Conservation (phyloP, 306 rosid species). For the Morella rubra region DNA sequence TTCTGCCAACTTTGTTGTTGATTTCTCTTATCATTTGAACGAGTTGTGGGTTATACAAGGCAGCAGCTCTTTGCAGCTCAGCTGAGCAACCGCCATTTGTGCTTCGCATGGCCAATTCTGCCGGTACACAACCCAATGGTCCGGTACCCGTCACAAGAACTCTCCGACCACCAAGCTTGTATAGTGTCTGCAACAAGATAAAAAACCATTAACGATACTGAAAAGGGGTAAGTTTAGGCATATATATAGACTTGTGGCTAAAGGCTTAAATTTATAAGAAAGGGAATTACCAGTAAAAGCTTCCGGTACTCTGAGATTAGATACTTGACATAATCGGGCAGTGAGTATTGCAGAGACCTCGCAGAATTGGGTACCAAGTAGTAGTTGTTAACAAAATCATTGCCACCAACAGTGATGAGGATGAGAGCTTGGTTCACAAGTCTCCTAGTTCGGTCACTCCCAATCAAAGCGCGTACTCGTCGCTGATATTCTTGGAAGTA, state of each 20-base stretch:
- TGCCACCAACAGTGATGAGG: slow-evolving; percentile 65
- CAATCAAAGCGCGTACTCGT: slow-evolving; percentile 40
- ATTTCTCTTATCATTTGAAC: slow-evolving; percentile 51
- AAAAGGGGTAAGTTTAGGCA: not conserved
- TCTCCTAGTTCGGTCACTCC: slow-evolving; percentile 28
- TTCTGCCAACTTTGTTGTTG: slow-evolving; percentile 48
- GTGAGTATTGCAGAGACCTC: slow-evolving; percentile 57
- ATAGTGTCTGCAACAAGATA: slow-evolving; percentile 39
- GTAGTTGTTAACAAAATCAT: slow-evolving; percentile 78
- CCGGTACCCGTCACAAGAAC: slow-evolving; percentile 76
- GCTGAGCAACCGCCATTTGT: slow-evolving; percentile 58
- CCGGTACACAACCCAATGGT: slow-evolving; percentile 77
- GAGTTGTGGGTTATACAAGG: slow-evolving; percentile 68
- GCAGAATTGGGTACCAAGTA: slow-evolving; percentile 55
- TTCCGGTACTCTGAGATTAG: slow-evolving; percentile 62
- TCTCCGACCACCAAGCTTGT: slow-evolving; percentile 59
- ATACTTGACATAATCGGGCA: slow-evolving; percentile 56
- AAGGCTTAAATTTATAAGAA: not conserved
- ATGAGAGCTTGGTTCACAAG: slow-evolving; percentile 54
- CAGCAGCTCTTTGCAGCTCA: slow-evolving; percentile 62
- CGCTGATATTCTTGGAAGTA: slow-evolving; percentile 61
- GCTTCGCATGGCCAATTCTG: slow-evolving; percentile 61
- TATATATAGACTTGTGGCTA: not conserved
- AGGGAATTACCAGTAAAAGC: slow-evolving; percentile 44
- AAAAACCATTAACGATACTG: not conserved